Evolutionary conservation across 352 stramenopile species (phyloP), one percentile per base, ranked within the genome.

Genomic region (Globisporangium uncinulatum): DNA sequence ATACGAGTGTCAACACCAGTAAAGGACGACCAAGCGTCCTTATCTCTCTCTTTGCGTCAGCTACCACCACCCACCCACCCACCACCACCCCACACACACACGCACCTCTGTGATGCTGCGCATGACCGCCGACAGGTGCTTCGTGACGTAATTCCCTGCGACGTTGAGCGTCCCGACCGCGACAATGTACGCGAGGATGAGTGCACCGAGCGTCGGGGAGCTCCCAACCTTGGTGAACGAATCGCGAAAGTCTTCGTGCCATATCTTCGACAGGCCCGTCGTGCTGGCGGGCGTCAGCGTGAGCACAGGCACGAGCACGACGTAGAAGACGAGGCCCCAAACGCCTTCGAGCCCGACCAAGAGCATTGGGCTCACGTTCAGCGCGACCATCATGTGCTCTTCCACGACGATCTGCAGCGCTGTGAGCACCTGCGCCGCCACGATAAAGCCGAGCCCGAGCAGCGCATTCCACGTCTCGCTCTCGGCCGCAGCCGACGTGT

Each of bases 331-430:
- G n/a, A 94, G 67, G 17, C 87, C 87, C 85, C 86, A 96, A 19
- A 96, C 68, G 0, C 87, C 87, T 63, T 96, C 87, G 7, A 92
- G 79, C 6, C 87, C 87, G 32, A 96, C 87, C 44, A 94, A 70
- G 62, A 94, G 71, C 79, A 96, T 89, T 24, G 86, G 84, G 58
- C 81, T 92, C 56, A 95, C 76, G 59, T 94, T 82, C 32, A 94
- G 65, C 32, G 68, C 69, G 36, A 87, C 58, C 69, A 95, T 87
- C 74, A 94, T 90, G 69, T 90, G 80, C 69, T 96, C 87, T 61
- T 96, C 87, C 20, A 96, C 84, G 24, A 95, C 82, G 56, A 96
- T 95, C 73, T 96, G 87, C 60, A 91, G 62, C 46, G 87, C 87
- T 43, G 79, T 88, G 56, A 96, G 63, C 43, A 95, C 66, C 64